These are phyloP conservation scores for Trifolium pratense DNA, from an alignment of 306 rosid species.

Conservation along the genomic window DNA sequence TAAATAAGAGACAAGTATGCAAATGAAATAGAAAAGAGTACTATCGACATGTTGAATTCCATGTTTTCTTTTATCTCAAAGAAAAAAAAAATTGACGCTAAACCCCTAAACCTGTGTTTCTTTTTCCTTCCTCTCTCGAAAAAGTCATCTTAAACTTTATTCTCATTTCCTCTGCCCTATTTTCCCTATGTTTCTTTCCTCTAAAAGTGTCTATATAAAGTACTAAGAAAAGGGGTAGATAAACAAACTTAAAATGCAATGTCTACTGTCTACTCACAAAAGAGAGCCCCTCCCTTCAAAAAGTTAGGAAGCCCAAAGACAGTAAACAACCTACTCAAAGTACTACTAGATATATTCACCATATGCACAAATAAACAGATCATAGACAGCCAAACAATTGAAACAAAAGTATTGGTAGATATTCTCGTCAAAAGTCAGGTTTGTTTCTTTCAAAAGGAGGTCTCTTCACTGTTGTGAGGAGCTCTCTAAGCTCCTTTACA, in stretches of 20 bases:
- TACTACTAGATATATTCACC: background rate
- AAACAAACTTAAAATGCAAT: background rate
- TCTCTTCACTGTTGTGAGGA: slow-evolving; percentile 52
- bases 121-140: background rate
- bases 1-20: background rate
- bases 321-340: slow-evolving; percentile 1
- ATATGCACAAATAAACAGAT: slow-evolving; percentile 24
- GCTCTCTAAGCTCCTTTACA: slow-evolving; percentile 67
- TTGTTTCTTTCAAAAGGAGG: slow-evolving; percentile 52
- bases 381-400: slow-evolving; percentile 2
- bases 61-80: background rate
- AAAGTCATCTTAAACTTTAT: background rate
- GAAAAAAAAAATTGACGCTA: background rate
- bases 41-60: background rate
- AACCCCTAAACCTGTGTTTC: background rate
- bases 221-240: background rate
- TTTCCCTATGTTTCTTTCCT: background rate
- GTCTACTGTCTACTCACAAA: background rate
- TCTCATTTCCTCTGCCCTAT: background rate
- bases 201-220: background rate
- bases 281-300: background rate
- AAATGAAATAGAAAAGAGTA: background rate
- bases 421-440: slow-evolving; percentile 67
- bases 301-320: background rate
- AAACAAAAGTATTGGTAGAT: slow-evolving; percentile 8